Evolutionary conservation across 441 rosid genomes (phyloP).

Genomic region (Mallotus repandus): DNA sequence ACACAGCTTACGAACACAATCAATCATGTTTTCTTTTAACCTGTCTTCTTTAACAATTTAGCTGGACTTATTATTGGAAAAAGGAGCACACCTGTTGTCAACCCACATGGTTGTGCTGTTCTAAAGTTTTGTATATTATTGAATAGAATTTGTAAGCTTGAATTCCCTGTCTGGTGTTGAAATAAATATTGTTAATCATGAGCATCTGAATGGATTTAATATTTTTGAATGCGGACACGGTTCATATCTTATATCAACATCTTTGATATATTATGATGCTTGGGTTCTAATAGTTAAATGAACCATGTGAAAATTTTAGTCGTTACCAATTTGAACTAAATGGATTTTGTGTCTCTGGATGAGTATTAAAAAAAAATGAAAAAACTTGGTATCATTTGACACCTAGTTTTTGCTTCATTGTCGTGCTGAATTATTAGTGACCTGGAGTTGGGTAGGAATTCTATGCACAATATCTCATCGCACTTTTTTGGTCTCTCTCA

Average conservation of each 20-base stretch:
- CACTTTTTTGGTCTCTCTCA: not conserved
- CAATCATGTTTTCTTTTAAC: not conserved
- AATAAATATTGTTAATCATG: not conserved
- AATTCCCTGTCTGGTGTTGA: not conserved
- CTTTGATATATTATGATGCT: not conserved
- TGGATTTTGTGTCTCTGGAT: not conserved
- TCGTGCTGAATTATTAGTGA: too few species aligned
- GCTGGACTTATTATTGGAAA: slow-evolving; percentile 4
- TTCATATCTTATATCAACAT: not conserved
- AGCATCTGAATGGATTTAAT: not conserved
- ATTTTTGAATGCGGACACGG: too few species aligned
- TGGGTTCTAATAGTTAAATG: not conserved
- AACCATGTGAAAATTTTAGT: not conserved
- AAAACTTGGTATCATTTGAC: not conserved
- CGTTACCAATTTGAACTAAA: not conserved
- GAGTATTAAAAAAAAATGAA: not conserved
- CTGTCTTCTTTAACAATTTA: slow-evolving; percentile 8
- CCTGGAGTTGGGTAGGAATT: not conserved
- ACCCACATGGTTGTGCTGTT: slow-evolving; percentile 9
- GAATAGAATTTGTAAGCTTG: not conserved
- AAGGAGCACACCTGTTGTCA: not conserved
- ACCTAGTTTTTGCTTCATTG: not conserved
- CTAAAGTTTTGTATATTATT: not conserved
- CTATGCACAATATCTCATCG: not conserved
- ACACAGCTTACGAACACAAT: not conserved